phyloP scores from a whole-genome alignment of 2,329 filamentous ascomycete species.

The Huntiella bhutanensis region DNA sequence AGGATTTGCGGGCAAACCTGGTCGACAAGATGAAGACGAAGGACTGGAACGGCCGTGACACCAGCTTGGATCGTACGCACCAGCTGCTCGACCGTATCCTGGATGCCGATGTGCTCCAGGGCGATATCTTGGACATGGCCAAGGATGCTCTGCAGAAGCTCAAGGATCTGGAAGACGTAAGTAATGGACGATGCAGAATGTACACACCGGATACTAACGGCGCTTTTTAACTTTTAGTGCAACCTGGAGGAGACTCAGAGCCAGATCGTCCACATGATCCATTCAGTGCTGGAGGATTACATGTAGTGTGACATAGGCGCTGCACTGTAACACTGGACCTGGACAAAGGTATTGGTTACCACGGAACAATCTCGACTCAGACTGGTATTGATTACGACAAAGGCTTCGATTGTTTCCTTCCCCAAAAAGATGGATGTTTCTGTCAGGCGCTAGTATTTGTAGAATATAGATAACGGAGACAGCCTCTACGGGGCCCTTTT shows the following conservation, averaged over 20 bases:
- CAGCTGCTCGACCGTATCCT: constrained; percentile 7
- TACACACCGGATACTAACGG: not conserved
- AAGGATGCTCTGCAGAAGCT: constrained; percentile 4
- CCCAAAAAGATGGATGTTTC: too few species aligned
- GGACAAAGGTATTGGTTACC: too few species aligned
- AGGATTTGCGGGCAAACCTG: constrained; percentile 3
- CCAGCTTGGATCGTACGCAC: constrained; percentile 5
- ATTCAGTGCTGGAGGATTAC: constrained; percentile 10
- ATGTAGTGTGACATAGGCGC: not conserved
- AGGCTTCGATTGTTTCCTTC: not conserved
- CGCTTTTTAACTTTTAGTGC: not conserved
- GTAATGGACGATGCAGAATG: not conserved
- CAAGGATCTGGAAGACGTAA: constrained; percentile 11
- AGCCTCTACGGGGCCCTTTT: too few species aligned
- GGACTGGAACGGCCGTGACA: constrained; percentile 6
- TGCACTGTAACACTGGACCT: too few species aligned
- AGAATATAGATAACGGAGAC: too few species aligned
- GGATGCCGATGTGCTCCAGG: constrained; percentile 4
- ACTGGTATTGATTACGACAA: too few species aligned
- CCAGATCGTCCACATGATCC: constrained; percentile 9
- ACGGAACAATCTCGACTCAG: too few species aligned
- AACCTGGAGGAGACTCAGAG: constrained; percentile 7
- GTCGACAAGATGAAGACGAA: constrained; percentile 9
- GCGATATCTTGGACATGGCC: constrained; percentile 4
- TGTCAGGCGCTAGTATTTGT: too few species aligned